These are phyloP conservation scores for Leptodermis oblonga DNA, from an alignment of 257 asterid species.

Conservation along the genomic window DNA sequence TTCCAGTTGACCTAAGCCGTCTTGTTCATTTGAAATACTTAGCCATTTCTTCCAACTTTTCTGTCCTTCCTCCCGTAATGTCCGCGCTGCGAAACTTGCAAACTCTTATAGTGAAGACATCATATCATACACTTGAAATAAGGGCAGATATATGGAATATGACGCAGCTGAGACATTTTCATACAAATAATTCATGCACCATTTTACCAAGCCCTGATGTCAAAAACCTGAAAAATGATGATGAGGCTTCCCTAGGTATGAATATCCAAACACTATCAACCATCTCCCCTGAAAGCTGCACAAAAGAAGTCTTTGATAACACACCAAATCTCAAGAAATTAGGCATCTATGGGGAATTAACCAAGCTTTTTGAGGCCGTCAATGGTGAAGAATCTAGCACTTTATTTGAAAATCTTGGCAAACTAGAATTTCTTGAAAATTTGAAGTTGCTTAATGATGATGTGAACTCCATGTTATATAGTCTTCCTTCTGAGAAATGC, in stretches of 20 bases:
- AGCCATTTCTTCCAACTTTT: slow-evolving; percentile 15
- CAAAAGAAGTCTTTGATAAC: not conserved
- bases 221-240: not conserved
- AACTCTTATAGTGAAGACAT: slow-evolving; percentile 21
- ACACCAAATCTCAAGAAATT: slow-evolving; percentile 12
- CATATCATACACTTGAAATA: slow-evolving; percentile 14
- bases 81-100: slow-evolving; percentile 21
- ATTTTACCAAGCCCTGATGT: not conserved
- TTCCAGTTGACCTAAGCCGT: slow-evolving; percentile 14
- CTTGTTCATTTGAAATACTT: slow-evolving; percentile 40
- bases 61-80: slow-evolving; percentile 10
- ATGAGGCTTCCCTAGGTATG: not conserved
- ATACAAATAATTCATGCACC: slow-evolving; percentile 34
- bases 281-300: slow-evolving; percentile 21
- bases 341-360: slow-evolving; percentile 16
- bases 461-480: not conserved
- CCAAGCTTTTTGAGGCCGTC: slow-evolving; percentile 6
- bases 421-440: slow-evolving; percentile 39
- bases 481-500: slow-evolving; percentile 15
- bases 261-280: slow-evolving; percentile 18
- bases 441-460: slow-evolving; percentile 43
- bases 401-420: no score
- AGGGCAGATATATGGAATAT: slow-evolving; percentile 37
- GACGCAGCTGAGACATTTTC: slow-evolving; percentile 34
- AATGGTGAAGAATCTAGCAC: no score